phyloP scores from a whole-genome alignment of 2,329 filamentous ascomycete genomes.

The Eutypella sp. region DNA sequence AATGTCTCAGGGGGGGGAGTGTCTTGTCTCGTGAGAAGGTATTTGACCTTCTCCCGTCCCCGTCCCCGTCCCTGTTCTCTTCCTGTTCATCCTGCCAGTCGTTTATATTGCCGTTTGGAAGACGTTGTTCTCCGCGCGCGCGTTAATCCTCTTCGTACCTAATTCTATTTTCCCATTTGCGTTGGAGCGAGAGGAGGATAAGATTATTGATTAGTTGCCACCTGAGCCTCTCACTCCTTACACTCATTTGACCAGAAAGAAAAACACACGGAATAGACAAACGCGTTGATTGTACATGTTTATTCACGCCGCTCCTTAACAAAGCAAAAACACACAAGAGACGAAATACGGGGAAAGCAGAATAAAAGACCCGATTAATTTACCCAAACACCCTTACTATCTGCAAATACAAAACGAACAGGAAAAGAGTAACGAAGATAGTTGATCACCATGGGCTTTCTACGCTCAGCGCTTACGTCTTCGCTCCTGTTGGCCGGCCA shows the following conservation, averaged over 20 bases:
- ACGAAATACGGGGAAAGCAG: neutral
- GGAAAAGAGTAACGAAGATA: neutral
- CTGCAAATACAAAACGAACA: neutral
- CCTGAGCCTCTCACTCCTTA: neutral
- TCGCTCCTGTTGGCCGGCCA: conserved; percentile 22
- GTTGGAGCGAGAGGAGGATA: neutral
- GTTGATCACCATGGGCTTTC: conserved; percentile 18
- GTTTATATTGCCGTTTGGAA: too few species aligned
- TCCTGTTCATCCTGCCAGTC: too few species aligned
- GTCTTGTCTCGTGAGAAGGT: neutral
- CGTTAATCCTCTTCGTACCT: neutral
- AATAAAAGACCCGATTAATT: neutral
- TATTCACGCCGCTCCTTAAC: neutral
- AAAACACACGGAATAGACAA: too few species aligned
- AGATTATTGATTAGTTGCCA: neutral
- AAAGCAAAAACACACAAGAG: neutral
- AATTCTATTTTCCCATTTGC: neutral
- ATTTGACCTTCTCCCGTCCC: too few species aligned
- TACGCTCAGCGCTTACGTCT: conserved; percentile 23
- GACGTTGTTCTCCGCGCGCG: too few species aligned
- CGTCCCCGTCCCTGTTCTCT: too few species aligned
- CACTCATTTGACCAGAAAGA: neutral
- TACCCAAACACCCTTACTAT: neutral
- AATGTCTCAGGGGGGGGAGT: neutral
- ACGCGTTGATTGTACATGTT: neutral